phyloP scores from a whole-genome alignment of 352 stramenopile genomes.

The Phytophthora multivora region DNA sequence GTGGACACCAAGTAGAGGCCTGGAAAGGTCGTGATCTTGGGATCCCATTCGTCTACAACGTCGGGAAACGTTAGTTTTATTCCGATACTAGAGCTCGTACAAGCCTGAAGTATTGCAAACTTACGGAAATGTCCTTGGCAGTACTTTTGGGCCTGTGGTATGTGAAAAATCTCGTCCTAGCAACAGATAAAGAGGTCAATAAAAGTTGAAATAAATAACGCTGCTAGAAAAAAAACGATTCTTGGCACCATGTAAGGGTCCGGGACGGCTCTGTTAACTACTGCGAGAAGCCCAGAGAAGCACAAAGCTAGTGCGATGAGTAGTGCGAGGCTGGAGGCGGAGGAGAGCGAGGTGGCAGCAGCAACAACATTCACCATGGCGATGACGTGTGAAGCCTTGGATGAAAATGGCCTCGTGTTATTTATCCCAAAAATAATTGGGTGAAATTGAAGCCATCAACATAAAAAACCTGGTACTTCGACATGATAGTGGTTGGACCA shows the following conservation, averaged over 20 bases:
- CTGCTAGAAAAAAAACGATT: not conserved
- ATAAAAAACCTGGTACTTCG: too few species aligned
- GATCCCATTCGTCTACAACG: constrained; percentile 77
- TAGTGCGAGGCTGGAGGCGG: constrained; percentile 6
- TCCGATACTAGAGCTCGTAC: too few species aligned
- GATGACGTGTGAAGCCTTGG: not conserved
- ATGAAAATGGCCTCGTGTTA: not conserved
- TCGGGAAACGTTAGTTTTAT: too few species aligned
- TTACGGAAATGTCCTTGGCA: constrained; percentile 70
- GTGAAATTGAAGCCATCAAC: too few species aligned
- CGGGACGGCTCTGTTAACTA: constrained; percentile 44
- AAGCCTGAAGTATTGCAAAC: not conserved
- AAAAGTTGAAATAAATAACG: not conserved
- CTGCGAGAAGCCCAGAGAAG: constrained; percentile 35
- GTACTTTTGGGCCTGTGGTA: constrained; percentile 83
- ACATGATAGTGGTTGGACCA: too few species aligned
- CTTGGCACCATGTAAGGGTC: constrained; percentile 70
- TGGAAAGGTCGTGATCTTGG: constrained; percentile 94
- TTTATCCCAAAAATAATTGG: too few species aligned
- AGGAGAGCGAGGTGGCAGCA: not conserved
- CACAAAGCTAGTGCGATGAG: constrained; percentile 19
- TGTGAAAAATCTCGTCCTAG: constrained; percentile 89
- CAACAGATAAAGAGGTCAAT: not conserved
- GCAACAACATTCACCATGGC: not conserved
- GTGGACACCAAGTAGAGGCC: constrained; percentile 81